These are phyloP conservation scores for Yamadazyma akitaensis DNA, from an alignment of 805 yeast genomes.

Conservation along the genomic window DNA sequence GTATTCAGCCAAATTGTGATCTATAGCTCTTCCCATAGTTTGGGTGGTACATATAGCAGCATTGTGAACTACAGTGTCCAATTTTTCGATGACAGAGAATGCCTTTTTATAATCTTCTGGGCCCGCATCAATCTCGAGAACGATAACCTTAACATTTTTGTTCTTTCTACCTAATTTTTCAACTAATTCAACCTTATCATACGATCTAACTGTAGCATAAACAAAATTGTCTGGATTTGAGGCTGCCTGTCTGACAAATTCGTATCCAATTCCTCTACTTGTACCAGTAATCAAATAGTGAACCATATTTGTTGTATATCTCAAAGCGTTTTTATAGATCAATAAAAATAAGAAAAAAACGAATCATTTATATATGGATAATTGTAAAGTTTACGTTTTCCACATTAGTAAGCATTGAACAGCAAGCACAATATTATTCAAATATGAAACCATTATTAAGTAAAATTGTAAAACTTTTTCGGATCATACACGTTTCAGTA, in stretches of 20 bases:
- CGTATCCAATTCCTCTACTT: slow-evolving; percentile 39
- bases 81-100: slow-evolving; percentile 7
- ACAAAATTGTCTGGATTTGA: slow-evolving; percentile 17
- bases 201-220: slow-evolving; percentile 23
- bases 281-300: slow-evolving; percentile 39
- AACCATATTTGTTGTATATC: neutral
- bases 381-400: too few species aligned
- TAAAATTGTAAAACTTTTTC: too few species aligned
- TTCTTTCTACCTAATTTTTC: neutral
- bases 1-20: slow-evolving; percentile 3
- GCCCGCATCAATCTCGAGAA: slow-evolving; percentile 5
- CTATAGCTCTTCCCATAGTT: neutral
- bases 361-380: too few species aligned
- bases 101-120: slow-evolving; percentile 5
- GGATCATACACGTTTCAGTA: too few species aligned
- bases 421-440: too few species aligned
- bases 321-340: too few species aligned
- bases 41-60: slow-evolving; percentile 4
- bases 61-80: slow-evolving; percentile 21
- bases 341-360: too few species aligned
- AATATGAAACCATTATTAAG: too few species aligned
- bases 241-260: slow-evolving; percentile 23
- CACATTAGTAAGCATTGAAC: too few species aligned
- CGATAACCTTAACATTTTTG: slow-evolving; percentile 8
- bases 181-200: slow-evolving; percentile 16